Evolutionary conservation across 768 basidiomycete genomes (phyloP).

Genomic region (Multifurca ochricompacta): DNA sequence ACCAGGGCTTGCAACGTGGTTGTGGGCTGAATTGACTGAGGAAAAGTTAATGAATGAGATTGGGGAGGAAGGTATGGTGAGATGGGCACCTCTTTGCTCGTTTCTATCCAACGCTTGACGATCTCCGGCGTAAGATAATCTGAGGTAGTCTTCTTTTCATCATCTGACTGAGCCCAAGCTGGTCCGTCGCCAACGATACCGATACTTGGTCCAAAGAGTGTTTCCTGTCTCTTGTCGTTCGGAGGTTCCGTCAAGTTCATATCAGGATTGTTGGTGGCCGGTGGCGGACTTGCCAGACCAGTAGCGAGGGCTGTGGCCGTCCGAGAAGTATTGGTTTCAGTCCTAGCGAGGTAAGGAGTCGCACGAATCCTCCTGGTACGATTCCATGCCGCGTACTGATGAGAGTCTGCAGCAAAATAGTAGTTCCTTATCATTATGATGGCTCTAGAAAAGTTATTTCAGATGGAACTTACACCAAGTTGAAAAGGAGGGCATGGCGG

Average conservation of each 20-base stretch:
- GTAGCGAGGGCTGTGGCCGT: constrained; percentile 45
- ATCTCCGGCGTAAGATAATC: constrained; percentile 78
- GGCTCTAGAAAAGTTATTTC: constrained; percentile 16
- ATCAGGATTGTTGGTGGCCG: constrained; percentile 22
- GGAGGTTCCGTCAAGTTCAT: constrained; percentile 30
- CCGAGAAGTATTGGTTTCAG: constrained; percentile 41
- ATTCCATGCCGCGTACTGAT: constrained; percentile 51
- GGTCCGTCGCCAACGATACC: constrained; percentile 66
- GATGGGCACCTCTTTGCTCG: constrained; percentile 70
- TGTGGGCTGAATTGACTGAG: constrained; percentile 69
- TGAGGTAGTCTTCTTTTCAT: constrained; percentile 50
- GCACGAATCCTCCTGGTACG: constrained; percentile 46
- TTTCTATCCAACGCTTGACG: constrained; percentile 78
- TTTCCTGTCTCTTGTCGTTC: constrained; percentile 57
- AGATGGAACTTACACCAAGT: constrained; percentile 32
- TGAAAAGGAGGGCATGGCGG: constrained; percentile 26
- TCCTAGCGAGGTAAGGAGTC: constrained; percentile 44
- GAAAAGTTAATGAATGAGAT: neutral
- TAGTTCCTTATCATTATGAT: neutral
- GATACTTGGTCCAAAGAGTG: constrained; percentile 88
- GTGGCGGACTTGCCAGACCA: constrained; percentile 18
- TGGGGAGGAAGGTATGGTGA: neutral
- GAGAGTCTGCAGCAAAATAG: constrained; percentile 31
- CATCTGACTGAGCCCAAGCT: constrained; percentile 53
- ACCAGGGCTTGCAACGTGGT: constrained; percentile 92